Conservation (phyloP, 23 red algal species). For the Gracilaria gracilis region DNA sequence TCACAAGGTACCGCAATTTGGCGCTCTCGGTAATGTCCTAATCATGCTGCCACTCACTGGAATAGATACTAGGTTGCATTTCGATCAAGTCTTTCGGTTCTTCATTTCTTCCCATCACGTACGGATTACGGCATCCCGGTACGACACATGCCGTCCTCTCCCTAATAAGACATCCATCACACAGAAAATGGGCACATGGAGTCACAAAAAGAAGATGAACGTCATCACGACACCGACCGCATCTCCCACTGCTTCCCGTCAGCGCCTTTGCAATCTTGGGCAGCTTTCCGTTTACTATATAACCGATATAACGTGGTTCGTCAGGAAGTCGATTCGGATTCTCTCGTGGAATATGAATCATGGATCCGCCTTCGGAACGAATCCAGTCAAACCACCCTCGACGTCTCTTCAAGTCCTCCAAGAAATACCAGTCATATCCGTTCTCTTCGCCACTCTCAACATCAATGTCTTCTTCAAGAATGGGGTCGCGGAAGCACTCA, state of each 20-base stretch:
- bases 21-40: constrained; percentile 74
- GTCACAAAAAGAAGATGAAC: constrained; percentile 41
- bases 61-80: constrained; percentile 73
- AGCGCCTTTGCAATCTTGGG: constrained; percentile 42
- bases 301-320: neutral
- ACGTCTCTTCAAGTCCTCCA: neutral
- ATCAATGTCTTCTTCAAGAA: constrained; percentile 10
- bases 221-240: constrained; percentile 11
- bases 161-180: constrained; percentile 46
- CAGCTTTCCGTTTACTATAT: constrained; percentile 38
- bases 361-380: constrained; percentile 7
- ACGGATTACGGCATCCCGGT: constrained; percentile 13
- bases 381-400: constrained; percentile 1
- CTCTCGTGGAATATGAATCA: neutral
- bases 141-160: constrained; percentile 43
- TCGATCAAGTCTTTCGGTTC: constrained; percentile 90
- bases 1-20: constrained; percentile 82
- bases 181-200: constrained; percentile 64
- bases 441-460: neutral
- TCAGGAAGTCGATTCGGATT: neutral
- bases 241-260: constrained; percentile 6
- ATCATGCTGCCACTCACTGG: constrained; percentile 46
- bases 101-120: constrained; percentile 11
- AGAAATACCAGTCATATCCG: neutral
- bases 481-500: constrained; percentile 51